These are phyloP conservation scores for Pythium aristosporum DNA, from an alignment of 352 stramenopile species.

Conservation along the genomic window DNA sequence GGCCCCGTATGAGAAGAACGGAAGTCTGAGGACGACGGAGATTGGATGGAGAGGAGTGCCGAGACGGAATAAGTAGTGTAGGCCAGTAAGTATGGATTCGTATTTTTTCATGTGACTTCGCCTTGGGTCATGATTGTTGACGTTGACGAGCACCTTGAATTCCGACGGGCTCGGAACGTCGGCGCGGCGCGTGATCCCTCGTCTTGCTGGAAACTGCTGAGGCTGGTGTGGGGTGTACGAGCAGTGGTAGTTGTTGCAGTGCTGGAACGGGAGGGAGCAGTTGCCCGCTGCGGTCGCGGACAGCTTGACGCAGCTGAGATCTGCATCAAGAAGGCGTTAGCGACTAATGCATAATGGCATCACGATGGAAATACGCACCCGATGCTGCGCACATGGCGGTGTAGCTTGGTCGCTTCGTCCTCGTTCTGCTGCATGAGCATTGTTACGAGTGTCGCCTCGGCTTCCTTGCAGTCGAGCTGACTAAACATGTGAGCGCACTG, in stretches of 20 bases:
- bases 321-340: not conserved
- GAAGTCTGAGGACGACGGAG: not conserved
- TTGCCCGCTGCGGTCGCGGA: not conserved
- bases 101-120: not conserved
- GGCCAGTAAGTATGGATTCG: constrained; percentile 7
- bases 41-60: not conserved
- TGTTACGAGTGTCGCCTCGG: constrained; percentile 36
- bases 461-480: constrained; percentile 61
- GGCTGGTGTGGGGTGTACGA: not conserved
- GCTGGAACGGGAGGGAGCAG: constrained; percentile 11
- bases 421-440: constrained; percentile 40
- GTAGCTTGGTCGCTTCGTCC: constrained; percentile 16
- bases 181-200: not conserved
- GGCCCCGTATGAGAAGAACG: constrained; percentile 5
- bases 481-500: constrained; percentile 64
- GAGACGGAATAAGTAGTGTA: not conserved
- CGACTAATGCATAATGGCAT: not conserved
- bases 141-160: not conserved
- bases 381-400: not conserved
- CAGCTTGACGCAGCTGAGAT: not conserved
- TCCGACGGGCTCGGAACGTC: constrained; percentile 11
- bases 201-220: not conserved
- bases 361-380: constrained; percentile 8
- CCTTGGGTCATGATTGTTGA: not conserved
- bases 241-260: not conserved